Conservation (phyloP, 1,139 yeast species). For the Suhomyces yuchorum region DNA sequence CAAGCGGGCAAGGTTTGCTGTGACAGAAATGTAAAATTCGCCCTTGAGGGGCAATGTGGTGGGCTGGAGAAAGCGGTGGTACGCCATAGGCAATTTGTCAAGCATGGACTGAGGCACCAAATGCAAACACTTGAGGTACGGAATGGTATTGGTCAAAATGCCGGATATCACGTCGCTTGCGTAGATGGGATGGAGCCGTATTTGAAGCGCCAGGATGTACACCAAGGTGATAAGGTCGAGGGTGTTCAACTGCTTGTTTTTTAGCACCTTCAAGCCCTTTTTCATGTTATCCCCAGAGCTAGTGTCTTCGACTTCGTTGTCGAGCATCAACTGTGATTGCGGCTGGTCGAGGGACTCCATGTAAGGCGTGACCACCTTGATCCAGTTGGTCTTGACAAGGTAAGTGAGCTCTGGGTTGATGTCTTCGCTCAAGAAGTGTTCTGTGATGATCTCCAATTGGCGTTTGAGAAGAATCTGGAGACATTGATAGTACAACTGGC, state of each 20-base stretch:
- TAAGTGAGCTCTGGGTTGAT: conserved; percentile 13
- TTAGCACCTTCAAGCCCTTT: neutral
- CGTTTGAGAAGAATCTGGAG: conserved; percentile 56
- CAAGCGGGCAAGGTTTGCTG: conserved; percentile 13
- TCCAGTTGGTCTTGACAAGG: conserved; percentile 22
- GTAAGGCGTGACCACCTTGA: conserved; percentile 43
- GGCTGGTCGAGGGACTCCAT: conserved; percentile 21
- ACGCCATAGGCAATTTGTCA: conserved; percentile 28
- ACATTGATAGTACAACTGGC: conserved; percentile 46
- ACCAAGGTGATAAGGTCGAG: conserved; percentile 37
- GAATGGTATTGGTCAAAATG: conserved; percentile 37
- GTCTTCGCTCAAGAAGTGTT: conserved; percentile 29
- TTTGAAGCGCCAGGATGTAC: conserved; percentile 39
- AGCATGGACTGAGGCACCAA: conserved; percentile 29
- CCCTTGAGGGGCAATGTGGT: conserved; percentile 30
- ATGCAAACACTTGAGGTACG: conserved; percentile 38
- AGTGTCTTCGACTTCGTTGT: neutral
- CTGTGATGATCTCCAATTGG: conserved; percentile 37
- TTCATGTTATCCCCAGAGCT: neutral
- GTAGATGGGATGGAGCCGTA: conserved; percentile 42
- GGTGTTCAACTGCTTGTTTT: conserved; percentile 3
- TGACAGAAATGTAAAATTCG: conserved; percentile 25
- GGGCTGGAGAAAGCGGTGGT: conserved; percentile 32
- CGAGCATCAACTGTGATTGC: neutral
- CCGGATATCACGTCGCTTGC: conserved; percentile 35